Conservation (phyloP, 192 early-diverging fungal species). For the Jimgerdemannia flammicorona region DNA sequence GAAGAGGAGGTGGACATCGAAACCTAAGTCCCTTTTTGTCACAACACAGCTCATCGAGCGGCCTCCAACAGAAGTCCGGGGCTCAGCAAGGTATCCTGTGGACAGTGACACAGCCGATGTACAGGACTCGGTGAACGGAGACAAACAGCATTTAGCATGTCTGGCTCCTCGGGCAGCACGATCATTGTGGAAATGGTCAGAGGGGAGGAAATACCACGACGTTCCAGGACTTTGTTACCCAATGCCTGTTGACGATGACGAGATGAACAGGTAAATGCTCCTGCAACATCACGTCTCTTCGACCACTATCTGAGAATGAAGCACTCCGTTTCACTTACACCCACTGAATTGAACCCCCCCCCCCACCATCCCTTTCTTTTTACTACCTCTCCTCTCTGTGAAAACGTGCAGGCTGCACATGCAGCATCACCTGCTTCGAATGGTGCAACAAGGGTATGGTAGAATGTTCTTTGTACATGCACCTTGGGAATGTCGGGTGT, state of each 20-base stretch:
- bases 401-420: neutral
- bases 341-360: neutral
- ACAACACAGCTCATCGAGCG: neutral
- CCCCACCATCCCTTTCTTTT: neutral
- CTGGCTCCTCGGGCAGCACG: neutral
- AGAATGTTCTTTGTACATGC: neutral
- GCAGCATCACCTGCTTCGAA: neutral
- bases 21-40: neutral
- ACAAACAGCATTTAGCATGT: neutral
- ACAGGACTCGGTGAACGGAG: neutral
- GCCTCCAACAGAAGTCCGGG: neutral
- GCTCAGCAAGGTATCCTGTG: neutral
- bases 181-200: neutral
- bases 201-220: neutral
- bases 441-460: neutral
- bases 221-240: constrained; percentile 1
- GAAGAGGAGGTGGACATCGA: neutral
- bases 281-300: neutral
- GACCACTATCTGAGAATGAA: too few relatives aligned
- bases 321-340: too few relatives aligned
- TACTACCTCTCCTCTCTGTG: too few relatives aligned
- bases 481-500: too few relatives aligned
- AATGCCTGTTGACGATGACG: neutral
- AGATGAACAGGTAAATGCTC: neutral
- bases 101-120: neutral